Percentiles rank a stretch among this genome's conserved stretches.
Conservation (phyloP, 257 asterid genomes). For the Linderniella brevidens region DNA sequence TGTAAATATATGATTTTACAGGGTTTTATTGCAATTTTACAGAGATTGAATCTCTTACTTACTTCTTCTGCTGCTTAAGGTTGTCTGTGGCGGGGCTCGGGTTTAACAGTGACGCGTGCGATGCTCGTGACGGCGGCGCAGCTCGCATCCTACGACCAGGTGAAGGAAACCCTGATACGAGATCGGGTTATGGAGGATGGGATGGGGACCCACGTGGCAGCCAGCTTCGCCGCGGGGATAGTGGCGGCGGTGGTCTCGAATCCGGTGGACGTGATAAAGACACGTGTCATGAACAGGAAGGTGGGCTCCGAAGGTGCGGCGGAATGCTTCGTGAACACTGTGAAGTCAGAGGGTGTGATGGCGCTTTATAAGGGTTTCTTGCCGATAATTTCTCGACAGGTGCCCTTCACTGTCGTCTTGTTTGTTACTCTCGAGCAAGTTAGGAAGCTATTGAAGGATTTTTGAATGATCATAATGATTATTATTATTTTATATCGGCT, state of each 20-base stretch:
- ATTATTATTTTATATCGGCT: no score
- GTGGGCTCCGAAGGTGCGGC: conserved; percentile 1
- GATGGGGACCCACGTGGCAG: conserved; percentile 6
- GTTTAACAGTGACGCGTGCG: conserved; percentile 5
- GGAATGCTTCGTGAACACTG: background rate
- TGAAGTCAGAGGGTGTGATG: background rate
- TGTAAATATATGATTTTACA: no score
- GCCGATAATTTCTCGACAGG: conserved; percentile 1
- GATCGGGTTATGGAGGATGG: conserved; percentile 1
- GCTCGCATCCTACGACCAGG: conserved; percentile 5
- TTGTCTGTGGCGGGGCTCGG: conserved; percentile 3
- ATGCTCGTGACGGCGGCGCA: conserved; percentile 7
- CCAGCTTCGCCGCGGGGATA: conserved; percentile 5
- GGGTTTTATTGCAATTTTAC: no score
- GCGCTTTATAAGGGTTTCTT: conserved; percentile 5
- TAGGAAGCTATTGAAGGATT: conserved; percentile 2
- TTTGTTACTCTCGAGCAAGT: conserved; percentile 5
- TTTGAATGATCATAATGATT: no score
- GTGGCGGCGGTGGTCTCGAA: conserved; percentile 8
- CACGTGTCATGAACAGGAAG: conserved; percentile 7
- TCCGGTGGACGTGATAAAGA: conserved; percentile 4
- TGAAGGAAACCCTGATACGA: conserved; percentile 1
- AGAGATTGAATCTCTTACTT: no score
- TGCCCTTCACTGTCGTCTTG: conserved; percentile 3
- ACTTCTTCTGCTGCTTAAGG: no score